These are phyloP conservation scores for Bryoglossum gracile DNA, from an alignment of 495 filamentous ascomycete genomes.

Conservation along the genomic window DNA sequence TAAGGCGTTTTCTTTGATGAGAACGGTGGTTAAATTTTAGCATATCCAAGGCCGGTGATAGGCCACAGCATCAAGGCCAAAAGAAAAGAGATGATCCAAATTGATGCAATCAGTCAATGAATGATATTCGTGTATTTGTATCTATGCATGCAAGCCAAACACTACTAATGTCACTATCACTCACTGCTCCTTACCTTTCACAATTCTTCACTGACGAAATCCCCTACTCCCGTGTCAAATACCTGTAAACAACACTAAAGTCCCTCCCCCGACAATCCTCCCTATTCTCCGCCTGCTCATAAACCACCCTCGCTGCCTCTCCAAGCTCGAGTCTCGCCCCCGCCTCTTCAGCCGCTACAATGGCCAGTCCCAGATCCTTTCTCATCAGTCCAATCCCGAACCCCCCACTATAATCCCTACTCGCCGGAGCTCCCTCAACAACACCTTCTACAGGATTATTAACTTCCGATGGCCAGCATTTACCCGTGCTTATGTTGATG, in stretches of 20 bases:
- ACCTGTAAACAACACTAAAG: conserved; percentile 81
- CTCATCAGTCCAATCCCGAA: conserved; percentile 81
- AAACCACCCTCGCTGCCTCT: conserved; percentile 57
- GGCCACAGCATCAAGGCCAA: too few relatives aligned
- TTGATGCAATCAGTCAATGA: too few relatives aligned
- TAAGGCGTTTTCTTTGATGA: too few relatives aligned
- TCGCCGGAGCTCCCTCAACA: conserved; percentile 61
- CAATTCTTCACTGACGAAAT: too few relatives aligned
- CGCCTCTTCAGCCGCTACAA: conserved; percentile 62
- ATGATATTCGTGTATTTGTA: too few relatives aligned
- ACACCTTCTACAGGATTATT: conserved; percentile 94
- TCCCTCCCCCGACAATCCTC: conserved; percentile 63
- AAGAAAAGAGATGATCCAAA: too few relatives aligned
- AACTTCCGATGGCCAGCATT: conserved; percentile 84
- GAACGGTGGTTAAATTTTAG: too few relatives aligned
- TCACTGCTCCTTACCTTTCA: too few relatives aligned
- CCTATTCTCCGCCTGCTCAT: conserved; percentile 52
- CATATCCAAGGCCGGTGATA: too few relatives aligned
- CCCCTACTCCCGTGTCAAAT: too few relatives aligned
- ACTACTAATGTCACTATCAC: too few relatives aligned
- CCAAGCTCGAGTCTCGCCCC: conserved; percentile 60
- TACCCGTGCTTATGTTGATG: conserved; percentile 79
- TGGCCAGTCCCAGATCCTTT: conserved; percentile 72
- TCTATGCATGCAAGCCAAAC: too few relatives aligned
- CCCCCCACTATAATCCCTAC: conserved; percentile 68